Evolutionary conservation across 108 stramenopile species (phyloP).

Genomic region (Nannochloropsis salina): DNA sequence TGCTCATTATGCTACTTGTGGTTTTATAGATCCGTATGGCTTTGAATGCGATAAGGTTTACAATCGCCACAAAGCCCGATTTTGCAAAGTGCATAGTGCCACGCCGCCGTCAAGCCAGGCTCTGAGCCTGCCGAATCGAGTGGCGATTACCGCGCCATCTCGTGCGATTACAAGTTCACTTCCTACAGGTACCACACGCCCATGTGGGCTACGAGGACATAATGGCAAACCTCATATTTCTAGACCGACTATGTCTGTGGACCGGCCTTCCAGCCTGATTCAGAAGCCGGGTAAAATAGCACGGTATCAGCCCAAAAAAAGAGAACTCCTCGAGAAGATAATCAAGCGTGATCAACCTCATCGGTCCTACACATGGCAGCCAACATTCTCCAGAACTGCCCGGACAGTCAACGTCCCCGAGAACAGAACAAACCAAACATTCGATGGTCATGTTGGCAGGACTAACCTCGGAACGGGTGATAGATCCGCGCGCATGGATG

Average conservation of each 20-base stretch:
- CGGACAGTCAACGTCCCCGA: not conserved
- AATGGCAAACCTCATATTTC: no score
- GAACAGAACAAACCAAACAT: not conserved
- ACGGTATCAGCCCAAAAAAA: not conserved
- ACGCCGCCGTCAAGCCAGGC: no score
- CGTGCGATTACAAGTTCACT: no score
- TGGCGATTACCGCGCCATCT: no score
- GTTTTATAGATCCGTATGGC: not conserved
- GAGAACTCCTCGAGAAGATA: not conserved
- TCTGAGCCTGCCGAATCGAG: no score
- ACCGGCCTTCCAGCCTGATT: no score
- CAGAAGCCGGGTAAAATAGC: no score
- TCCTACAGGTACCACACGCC: no score
- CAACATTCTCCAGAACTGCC: not conserved
- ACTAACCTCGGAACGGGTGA: not conserved
- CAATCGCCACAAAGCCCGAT: not conserved
- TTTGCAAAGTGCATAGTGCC: not conserved
- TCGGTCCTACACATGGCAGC: not conserved
- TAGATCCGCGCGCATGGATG: not conserved
- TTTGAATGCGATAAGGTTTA: slow-evolving; percentile 11
- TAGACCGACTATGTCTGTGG: no score
- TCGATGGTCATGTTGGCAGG: not conserved
- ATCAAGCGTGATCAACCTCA: slow-evolving; percentile 6
- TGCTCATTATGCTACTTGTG: not conserved
- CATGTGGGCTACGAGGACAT: no score